These are phyloP conservation scores for Ophiorrhiza pumila DNA, from an alignment of 257 asterid species.

Conservation along the genomic window DNA sequence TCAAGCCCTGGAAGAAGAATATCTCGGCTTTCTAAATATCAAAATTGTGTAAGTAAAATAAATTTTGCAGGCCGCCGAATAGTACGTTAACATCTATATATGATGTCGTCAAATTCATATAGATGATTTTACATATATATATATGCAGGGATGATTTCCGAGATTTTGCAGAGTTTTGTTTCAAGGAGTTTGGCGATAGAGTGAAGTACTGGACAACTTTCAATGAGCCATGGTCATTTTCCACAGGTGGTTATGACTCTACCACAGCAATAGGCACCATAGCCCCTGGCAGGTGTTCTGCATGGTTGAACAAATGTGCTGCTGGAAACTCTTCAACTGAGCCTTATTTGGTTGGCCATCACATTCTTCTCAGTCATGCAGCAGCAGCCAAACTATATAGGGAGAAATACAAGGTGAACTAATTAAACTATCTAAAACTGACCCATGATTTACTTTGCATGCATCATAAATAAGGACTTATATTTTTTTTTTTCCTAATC, in stretches of 20 bases:
- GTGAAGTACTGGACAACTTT: conserved; percentile 53
- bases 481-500: too few relatives aligned
- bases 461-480: not conserved
- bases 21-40: conserved; percentile 55
- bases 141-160: conserved; percentile 50
- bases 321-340: conserved; percentile 49
- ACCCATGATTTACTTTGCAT: too few relatives aligned
- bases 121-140: too few relatives aligned
- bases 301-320: conserved; percentile 34
- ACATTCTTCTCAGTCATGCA: conserved; percentile 49
- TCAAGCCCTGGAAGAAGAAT: conserved; percentile 64
- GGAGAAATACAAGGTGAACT: conserved; percentile 42
- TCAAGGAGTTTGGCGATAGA: conserved; percentile 63
- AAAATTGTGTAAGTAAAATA: conserved; percentile 55
- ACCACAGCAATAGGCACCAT: conserved; percentile 23
- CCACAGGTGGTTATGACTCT: conserved; percentile 42
- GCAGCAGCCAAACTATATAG: conserved; percentile 34
- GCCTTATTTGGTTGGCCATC: conserved; percentile 57
- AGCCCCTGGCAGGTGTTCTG: conserved; percentile 67
- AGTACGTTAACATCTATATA: too few relatives aligned
- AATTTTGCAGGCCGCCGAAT: too few relatives aligned
- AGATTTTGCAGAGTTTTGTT: conserved; percentile 52
- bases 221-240: conserved; percentile 45
- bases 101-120: too few relatives aligned
- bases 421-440: too few relatives aligned